phyloP scores from a whole-genome alignment of 2,329 filamentous ascomycete species.

The Camillea tinctor region DNA sequence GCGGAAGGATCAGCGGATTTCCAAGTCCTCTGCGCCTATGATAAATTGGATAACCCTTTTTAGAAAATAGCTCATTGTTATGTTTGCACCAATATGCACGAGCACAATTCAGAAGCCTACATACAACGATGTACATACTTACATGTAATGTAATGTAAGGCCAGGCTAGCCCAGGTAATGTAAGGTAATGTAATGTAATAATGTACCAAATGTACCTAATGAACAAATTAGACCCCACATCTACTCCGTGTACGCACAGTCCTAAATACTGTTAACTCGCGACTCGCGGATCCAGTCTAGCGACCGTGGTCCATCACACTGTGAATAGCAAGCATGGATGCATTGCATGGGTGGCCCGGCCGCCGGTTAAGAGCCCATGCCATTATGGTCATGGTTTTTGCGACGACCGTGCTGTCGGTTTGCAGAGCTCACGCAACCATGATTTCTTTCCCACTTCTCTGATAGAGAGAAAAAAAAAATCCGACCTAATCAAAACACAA shows the following conservation, averaged over 20 bases:
- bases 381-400: neutral
- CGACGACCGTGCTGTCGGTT: neutral
- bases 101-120: no score
- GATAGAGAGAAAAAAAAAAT: neutral
- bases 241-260: neutral
- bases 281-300: neutral
- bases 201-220: neutral
- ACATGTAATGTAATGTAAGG: no score
- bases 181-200: no score
- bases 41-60: neutral
- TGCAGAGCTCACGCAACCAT: neutral
- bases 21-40: conserved; percentile 14
- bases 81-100: neutral
- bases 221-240: neutral
- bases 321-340: neutral
- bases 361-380: neutral
- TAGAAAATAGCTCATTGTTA: conserved; percentile 12
- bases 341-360: neutral
- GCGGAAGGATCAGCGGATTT: conserved; percentile 22
- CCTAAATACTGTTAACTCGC: neutral
- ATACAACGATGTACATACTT: no score
- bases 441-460: neutral
- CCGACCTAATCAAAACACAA: neutral
- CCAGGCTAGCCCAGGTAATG: no score
- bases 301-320: neutral